phyloP scores from a whole-genome alignment of 805 yeast species.

The Lachancea cidri region DNA sequence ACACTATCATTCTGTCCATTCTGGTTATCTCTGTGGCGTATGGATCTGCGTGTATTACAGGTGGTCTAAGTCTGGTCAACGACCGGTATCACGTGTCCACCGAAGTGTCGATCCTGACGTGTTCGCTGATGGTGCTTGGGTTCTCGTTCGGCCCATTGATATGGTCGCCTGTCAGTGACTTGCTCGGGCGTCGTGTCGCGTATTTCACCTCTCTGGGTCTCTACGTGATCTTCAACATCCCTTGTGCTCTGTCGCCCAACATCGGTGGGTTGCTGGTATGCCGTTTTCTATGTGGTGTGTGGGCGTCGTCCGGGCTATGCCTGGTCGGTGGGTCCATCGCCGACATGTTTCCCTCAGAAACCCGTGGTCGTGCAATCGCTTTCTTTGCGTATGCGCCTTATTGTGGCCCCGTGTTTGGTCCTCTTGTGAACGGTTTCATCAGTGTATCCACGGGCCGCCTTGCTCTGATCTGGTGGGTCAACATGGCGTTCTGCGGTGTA shows the following conservation, averaged over 20 bases:
- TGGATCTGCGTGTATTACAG: conserved; percentile 88
- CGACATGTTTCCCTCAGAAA: conserved; percentile 75
- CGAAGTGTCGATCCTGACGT: conserved; percentile 75
- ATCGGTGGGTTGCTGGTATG: conserved; percentile 76
- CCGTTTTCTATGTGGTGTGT: conserved; percentile 84
- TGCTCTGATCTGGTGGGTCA: conserved; percentile 81
- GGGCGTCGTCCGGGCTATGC: conserved; percentile 75
- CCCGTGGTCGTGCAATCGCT: conserved; percentile 86
- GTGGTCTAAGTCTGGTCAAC: conserved; percentile 66
- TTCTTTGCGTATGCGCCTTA: conserved; percentile 90
- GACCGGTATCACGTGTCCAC: conserved; percentile 63
- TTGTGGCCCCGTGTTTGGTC: conserved; percentile 89
- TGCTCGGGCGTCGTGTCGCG: conserved; percentile 79
- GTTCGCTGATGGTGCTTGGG: conserved; percentile 86
- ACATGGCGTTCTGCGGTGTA: conserved; percentile 85
- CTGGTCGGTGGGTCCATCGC: conserved; percentile 89
- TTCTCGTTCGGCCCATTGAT: conserved; percentile 81
- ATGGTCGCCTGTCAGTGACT: conserved; percentile 88
- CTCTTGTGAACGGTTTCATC: conserved; percentile 82
- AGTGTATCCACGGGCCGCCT: conserved; percentile 62
- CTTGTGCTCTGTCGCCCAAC: conserved; percentile 80
- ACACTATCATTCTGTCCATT: conserved; percentile 62
- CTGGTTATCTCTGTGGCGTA: conserved; percentile 87
- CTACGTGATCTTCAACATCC: conserved; percentile 76
- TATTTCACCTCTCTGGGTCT: conserved; percentile 71